Conservation (phyloP, 306 rosid genomes). For the Begonia fuchsioides region DNA sequence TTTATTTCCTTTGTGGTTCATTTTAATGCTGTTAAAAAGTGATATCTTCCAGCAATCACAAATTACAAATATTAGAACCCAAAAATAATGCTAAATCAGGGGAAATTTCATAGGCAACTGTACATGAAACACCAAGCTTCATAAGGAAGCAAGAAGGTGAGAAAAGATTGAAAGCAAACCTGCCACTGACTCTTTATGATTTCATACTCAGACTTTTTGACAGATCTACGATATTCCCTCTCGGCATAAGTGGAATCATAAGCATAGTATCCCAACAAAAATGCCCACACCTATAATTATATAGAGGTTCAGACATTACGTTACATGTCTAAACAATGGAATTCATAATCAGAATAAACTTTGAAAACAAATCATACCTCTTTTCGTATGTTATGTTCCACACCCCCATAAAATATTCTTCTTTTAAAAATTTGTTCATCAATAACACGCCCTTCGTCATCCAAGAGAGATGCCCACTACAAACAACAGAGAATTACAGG, state of each 20-base stretch:
- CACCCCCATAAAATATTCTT: slow-evolving; percentile 95
- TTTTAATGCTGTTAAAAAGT: too few species aligned
- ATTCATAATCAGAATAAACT: slow-evolving; percentile 8
- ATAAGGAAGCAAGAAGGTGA: slow-evolving; percentile 1
- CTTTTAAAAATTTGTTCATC: slow-evolving; percentile 66
- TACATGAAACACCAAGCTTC: background rate
- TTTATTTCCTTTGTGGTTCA: too few species aligned
- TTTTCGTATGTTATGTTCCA: slow-evolving; percentile 62
- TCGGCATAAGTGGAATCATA: slow-evolving; percentile 91
- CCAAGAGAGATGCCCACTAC: slow-evolving; percentile 78
- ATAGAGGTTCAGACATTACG: slow-evolving; percentile 13
- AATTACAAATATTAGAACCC: too few species aligned
- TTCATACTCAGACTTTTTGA: slow-evolving; percentile 65
- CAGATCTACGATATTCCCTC: slow-evolving; percentile 58
- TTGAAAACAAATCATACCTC: slow-evolving; percentile 51
- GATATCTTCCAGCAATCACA: too few species aligned
- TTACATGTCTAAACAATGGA: slow-evolving; percentile 14
- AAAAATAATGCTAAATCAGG: too few species aligned
- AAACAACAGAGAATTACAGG: slow-evolving; percentile 3
- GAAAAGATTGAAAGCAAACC: slow-evolving; percentile 25
- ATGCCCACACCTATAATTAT: slow-evolving; percentile 61
- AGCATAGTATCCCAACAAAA: slow-evolving; percentile 71
- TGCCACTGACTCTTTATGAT: slow-evolving; percentile 92
- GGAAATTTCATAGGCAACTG: too few species aligned
- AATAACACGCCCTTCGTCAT: slow-evolving; percentile 72